Evolutionary conservation across 2,329 filamentous ascomycete species (phyloP).

Genomic region (Cladobotryum mycophilum): DNA sequence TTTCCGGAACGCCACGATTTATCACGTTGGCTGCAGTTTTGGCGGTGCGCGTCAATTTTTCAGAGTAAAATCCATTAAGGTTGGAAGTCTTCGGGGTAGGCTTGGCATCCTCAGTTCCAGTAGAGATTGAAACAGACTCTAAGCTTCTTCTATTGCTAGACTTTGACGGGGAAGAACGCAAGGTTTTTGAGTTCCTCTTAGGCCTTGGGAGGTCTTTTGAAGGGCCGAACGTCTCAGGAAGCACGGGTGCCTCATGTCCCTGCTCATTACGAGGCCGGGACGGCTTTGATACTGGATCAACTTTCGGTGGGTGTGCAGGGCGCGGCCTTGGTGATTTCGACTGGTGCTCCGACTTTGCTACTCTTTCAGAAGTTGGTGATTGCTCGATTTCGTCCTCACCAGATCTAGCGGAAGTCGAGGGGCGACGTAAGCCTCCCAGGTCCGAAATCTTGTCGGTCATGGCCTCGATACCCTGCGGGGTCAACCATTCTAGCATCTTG

Average conservation of each 20-base stretch:
- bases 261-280: constrained; percentile 2
- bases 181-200: constrained; percentile 16
- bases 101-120: constrained; percentile 24
- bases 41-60: constrained; percentile 29
- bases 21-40: constrained; percentile 23
- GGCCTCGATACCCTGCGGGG: constrained; percentile 47
- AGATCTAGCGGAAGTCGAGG: not conserved
- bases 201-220: constrained; percentile 9
- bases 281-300: not conserved
- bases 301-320: not conserved
- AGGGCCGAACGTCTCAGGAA: constrained; percentile 7
- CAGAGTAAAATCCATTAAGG: constrained; percentile 24
- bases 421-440: constrained; percentile 6
- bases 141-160: constrained; percentile 24
- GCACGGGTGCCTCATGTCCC: not conserved
- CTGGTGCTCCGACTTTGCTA: not conserved
- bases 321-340: not conserved
- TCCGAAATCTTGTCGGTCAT: constrained; percentile 35
- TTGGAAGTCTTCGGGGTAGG: constrained; percentile 25
- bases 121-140: constrained; percentile 24
- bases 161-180: constrained; percentile 21
- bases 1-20: constrained; percentile 26
- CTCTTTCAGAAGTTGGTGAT: not conserved
- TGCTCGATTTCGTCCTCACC: not conserved
- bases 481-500: constrained; percentile 67